phyloP scores from a whole-genome alignment of 2,329 filamentous ascomycete species.

The Xylariales sp. region DNA sequence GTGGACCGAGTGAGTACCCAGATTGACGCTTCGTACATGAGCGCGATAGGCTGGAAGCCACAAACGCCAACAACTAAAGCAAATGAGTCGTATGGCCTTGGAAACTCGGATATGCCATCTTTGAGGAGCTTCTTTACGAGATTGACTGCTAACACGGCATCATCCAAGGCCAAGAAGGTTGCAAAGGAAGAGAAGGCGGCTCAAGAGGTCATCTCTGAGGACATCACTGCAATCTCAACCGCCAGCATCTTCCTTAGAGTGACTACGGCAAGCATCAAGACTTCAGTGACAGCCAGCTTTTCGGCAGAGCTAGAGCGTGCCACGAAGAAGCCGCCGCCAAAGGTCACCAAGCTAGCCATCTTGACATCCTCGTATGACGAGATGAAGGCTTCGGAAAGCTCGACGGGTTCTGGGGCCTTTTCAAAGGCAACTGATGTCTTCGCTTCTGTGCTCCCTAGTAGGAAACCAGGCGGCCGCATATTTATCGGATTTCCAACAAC shows the following conservation, averaged over 20 bases:
- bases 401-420: conserved; percentile 36
- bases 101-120: conserved; percentile 52
- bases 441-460: conserved; percentile 81
- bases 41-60: conserved; percentile 78
- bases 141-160: conserved; percentile 50
- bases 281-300: conserved; percentile 67
- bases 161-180: conserved; percentile 49
- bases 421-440: conserved; percentile 73
- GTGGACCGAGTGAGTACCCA: conserved; percentile 84
- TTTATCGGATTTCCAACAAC: conserved; percentile 98
- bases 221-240: conserved; percentile 64
- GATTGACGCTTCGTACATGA: conserved; percentile 88
- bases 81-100: conserved; percentile 44
- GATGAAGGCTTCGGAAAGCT: conserved; percentile 59
- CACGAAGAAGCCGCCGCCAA: conserved; percentile 95
- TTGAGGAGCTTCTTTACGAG: conserved; percentile 76
- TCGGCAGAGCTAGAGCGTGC: conserved; percentile 86
- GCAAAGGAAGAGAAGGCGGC: conserved; percentile 58
- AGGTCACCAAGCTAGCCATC: conserved; percentile 77
- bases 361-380: conserved; percentile 90
- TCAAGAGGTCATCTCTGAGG: conserved; percentile 61
- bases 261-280: conserved; percentile 77
- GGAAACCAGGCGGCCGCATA: conserved; percentile 75
- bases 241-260: conserved; percentile 86
- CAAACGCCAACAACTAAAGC: conserved; percentile 38